Percentiles rank a stretch among this genome's conserved stretches.
Conservation (phyloP, 371 early-diverging fungal species). For the Mucor lusitanicus region DNA sequence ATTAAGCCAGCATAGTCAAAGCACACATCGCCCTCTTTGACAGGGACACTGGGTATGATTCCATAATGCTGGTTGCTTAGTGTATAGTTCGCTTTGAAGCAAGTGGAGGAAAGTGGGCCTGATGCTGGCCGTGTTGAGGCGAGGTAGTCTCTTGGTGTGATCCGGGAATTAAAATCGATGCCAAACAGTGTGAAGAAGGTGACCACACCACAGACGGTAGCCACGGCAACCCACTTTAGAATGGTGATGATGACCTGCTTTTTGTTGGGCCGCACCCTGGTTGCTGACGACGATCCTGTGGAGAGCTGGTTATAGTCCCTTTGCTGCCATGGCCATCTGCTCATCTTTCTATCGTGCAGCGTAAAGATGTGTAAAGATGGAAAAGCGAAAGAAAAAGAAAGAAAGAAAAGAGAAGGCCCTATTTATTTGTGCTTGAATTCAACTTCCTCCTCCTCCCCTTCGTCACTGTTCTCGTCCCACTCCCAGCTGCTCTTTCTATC, state of each 20-base stretch:
- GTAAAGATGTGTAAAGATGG: neutral
- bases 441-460: neutral
- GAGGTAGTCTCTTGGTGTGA: constrained; percentile 37
- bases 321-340: neutral
- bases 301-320: neutral
- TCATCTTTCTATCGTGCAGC: neutral
- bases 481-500: constrained; percentile 16
- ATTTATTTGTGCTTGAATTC: neutral
- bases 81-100: constrained; percentile 11
- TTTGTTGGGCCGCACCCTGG: constrained; percentile 1
- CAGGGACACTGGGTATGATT: constrained; percentile 40
- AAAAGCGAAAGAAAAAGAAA: neutral
- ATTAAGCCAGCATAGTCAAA: constrained; percentile 45
- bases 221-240: constrained; percentile 9
- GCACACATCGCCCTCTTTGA: constrained; percentile 40
- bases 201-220: constrained; percentile 3
- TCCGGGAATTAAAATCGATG: constrained; percentile 46
- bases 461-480: constrained; percentile 20
- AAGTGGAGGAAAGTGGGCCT: constrained; percentile 24
- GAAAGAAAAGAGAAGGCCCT: neutral
- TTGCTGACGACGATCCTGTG: neutral
- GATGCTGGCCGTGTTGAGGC: constrained; percentile 20
- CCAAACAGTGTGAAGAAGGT: constrained; percentile 37
- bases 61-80: constrained; percentile 15
- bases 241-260: neutral